Conservation (phyloP, 495 filamentous ascomycete species). For the Echria macrotheca region DNA sequence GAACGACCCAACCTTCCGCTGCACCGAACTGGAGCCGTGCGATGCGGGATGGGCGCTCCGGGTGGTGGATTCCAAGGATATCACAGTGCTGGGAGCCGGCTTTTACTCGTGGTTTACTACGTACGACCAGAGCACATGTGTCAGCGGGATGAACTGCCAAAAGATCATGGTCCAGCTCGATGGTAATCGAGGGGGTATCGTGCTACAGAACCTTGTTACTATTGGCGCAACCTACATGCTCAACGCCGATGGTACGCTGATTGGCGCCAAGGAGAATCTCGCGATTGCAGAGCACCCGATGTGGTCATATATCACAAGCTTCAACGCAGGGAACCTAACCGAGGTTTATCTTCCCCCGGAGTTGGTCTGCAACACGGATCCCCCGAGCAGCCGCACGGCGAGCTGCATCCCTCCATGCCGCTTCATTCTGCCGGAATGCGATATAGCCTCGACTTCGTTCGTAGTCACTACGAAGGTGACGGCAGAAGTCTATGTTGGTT, state of each 20-base stretch:
- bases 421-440: too few species aligned
- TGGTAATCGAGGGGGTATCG: background rate
- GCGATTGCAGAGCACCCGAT: background rate
- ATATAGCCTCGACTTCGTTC: too few species aligned
- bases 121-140: background rate
- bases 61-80: background rate
- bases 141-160: background rate
- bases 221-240: background rate
- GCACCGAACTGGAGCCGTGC: background rate
- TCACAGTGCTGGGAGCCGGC: background rate
- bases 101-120: constrained; percentile 3
- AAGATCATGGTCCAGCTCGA: background rate
- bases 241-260: background rate
- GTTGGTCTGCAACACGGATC: too few species aligned
- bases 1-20: background rate
- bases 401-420: too few species aligned
- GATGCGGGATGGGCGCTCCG: background rate
- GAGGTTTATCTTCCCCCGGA: too few species aligned
- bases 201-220: background rate
- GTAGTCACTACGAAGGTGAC: too few species aligned
- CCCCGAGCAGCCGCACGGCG: too few species aligned
- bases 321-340: background rate
- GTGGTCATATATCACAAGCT: background rate
- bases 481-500: too few species aligned
- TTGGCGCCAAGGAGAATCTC: background rate